Evolutionary conservation across 805 yeast species (phyloP), one percentile per base, ranked within the genome.

Genomic region (Starmerella stellata): DNA sequence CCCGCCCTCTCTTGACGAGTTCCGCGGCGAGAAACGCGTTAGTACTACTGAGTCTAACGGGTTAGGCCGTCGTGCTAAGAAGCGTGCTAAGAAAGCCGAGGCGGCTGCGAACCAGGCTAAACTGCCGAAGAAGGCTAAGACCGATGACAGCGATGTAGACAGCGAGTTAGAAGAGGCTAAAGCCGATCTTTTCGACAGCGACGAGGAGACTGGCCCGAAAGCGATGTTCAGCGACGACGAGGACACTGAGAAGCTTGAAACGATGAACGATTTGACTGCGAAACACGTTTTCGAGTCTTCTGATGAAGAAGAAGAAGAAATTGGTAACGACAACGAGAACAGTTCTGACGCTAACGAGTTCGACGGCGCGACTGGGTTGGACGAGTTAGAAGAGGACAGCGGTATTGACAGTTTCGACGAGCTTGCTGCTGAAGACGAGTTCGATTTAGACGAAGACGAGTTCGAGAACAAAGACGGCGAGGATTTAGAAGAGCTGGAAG

Each of bases 1-100:
- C 42, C 96, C 96, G 49, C 95, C 95, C 27, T 56, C 83, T 4
- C 64, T 75, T 45, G 96, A 87, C 34, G 94, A 87, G 53, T 75
- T 85, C 57, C 72, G 52, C 15, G 56, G 55, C 21, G 57, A 57
- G 46, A 51, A 48, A 33, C 44, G 47, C 14, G 41, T 41, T 43
- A 21, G 35, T 5, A 35, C 42, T 5, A 37, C 37, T 15, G 42
- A 38, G 38, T 49, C 40, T 57, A n/a, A n/a, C n/a, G n/a, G n/a
- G n/a, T n/a, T n/a, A n/a, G 55, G 54, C 49, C 47, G 49, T 30
- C 48, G 53, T 4, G 48, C 52, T 34, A 50, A 37, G 30, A 50
- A 52, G 38, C 52, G 51, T 21, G 46, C 50, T 31, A 52, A 52
- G 42, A 47, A 51, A 44, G 48, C 45, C 24, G 39, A 30, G 9